A percentile compares a stretch with the other conserved stretches of the same genome.
phyloP scores from a whole-genome alignment of 2,329 filamentous ascomycete species.

The Sclerotinia subarctica region DNA sequence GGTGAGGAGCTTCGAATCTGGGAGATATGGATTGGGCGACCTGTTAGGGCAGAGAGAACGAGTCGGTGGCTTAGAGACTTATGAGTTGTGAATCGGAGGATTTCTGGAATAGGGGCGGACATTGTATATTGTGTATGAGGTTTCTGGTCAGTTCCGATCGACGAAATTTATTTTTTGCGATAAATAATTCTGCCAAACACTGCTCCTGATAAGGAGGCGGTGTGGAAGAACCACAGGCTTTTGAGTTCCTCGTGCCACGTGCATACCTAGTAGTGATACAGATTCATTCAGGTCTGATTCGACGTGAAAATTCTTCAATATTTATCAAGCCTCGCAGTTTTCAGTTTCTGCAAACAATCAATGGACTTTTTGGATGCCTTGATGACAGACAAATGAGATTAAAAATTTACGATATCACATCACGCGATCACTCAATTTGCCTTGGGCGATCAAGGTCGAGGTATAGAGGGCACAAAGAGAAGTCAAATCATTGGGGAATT shows the following conservation, averaged over 20 bases:
- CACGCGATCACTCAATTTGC: background rate
- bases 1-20: slow-evolving; percentile 86
- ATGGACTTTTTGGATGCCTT: background rate
- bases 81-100: slow-evolving; percentile 78
- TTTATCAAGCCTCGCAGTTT: background rate
- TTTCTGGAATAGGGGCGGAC: slow-evolving; percentile 41
- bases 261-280: background rate
- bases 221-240: background rate
- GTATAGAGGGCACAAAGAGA: background rate
- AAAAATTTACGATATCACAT: background rate
- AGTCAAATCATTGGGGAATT: background rate
- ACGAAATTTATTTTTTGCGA: slow-evolving; percentile 19
- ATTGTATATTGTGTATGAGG: slow-evolving; percentile 28
- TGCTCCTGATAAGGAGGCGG: slow-evolving; percentile 14
- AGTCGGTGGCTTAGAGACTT: slow-evolving; percentile 79
- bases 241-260: background rate
- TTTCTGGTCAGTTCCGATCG: slow-evolving; percentile 6
- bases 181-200: slow-evolving; percentile 16
- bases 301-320: background rate
- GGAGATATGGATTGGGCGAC: slow-evolving; percentile 84
- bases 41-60: slow-evolving; percentile 86
- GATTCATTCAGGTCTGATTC: background rate
- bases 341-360: too few species aligned
- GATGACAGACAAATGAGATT: background rate
- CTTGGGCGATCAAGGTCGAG: background rate